Evolutionary conservation across 2,329 filamentous ascomycete species (phyloP).

Genomic region (Neurospora crassa): DNA sequence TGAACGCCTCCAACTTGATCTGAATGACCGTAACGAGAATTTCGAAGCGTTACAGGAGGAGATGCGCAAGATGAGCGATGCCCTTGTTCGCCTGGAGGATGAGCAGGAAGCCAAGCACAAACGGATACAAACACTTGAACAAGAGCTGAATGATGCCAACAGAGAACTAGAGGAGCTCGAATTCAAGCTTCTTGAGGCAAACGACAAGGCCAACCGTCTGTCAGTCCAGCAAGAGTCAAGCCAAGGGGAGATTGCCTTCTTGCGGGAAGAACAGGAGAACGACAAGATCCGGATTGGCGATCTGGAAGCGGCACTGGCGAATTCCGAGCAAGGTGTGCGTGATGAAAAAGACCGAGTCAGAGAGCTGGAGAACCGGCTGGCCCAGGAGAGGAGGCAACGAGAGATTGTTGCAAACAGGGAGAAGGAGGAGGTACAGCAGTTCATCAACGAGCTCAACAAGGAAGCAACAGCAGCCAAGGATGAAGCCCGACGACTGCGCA

Average conservation of each 20-base stretch:
- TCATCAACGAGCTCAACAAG: slow-evolving; percentile 84
- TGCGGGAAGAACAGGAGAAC: slow-evolving; percentile 90
- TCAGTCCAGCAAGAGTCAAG: slow-evolving; percentile 87
- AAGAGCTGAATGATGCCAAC: slow-evolving; percentile 74
- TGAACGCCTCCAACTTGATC: slow-evolving; percentile 58
- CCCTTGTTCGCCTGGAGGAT: slow-evolving; percentile 78
- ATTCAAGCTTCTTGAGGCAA: slow-evolving; percentile 71
- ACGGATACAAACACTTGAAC: slow-evolving; percentile 73
- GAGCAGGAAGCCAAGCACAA: slow-evolving; percentile 71
- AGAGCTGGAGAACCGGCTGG: slow-evolving; percentile 66
- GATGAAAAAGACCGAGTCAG: slow-evolving; percentile 71
- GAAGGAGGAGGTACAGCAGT: slow-evolving; percentile 89
- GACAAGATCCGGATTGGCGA: slow-evolving; percentile 98
- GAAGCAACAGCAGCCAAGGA: slow-evolving; percentile 78
- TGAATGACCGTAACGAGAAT: slow-evolving; percentile 72
- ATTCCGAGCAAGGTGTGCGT: slow-evolving; percentile 66
- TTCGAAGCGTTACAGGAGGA: slow-evolving; percentile 87
- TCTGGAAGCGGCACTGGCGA: slow-evolving; percentile 72
- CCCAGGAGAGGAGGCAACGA: slow-evolving; percentile 73
- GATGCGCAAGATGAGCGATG: slow-evolving; percentile 85
- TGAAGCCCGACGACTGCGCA: slow-evolving; percentile 71
- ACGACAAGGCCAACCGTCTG: slow-evolving; percentile 78
- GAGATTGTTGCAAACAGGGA: slow-evolving; percentile 80
- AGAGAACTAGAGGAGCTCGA: slow-evolving; percentile 81
- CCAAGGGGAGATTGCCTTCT: slow-evolving; percentile 86